Evolutionary conservation across 768 basidiomycete species (phyloP).

Genomic region (Suillus subalutaceus): DNA sequence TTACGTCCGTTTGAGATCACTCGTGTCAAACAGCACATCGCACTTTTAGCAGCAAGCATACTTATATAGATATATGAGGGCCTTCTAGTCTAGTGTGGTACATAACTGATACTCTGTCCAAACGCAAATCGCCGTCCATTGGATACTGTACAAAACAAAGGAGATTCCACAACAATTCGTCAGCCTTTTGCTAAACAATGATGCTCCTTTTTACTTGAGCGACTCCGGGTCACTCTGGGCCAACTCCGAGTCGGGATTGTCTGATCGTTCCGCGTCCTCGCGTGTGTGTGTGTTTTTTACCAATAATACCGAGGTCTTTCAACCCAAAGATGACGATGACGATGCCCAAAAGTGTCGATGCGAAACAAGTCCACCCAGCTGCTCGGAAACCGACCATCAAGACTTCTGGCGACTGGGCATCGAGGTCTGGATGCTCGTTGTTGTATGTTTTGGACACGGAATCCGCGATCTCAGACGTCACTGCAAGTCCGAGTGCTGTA

Average conservation of each 20-base stretch:
- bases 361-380: conserved; percentile 30
- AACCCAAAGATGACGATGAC: conserved; percentile 1
- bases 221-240: neutral
- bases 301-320: conserved; percentile 3
- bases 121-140: no score
- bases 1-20: neutral
- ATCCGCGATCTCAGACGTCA: conserved; percentile 34
- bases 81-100: neutral
- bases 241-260: neutral
- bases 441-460: conserved; percentile 29
- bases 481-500: conserved; percentile 37
- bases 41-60: neutral
- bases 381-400: conserved; percentile 38
- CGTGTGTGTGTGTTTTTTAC: neutral
- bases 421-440: conserved; percentile 23
- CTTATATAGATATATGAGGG: neutral
- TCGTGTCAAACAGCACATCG: neutral
- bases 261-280: neutral
- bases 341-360: conserved; percentile 11
- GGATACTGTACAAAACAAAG: neutral
- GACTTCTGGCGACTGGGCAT: conserved; percentile 28
- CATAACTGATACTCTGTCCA: neutral
- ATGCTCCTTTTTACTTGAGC: neutral
- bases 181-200: neutral
- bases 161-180: neutral